Base-by-base conservation (phyloP, 352 stramenopile species). In the Phytophthora lateralis region DNA sequence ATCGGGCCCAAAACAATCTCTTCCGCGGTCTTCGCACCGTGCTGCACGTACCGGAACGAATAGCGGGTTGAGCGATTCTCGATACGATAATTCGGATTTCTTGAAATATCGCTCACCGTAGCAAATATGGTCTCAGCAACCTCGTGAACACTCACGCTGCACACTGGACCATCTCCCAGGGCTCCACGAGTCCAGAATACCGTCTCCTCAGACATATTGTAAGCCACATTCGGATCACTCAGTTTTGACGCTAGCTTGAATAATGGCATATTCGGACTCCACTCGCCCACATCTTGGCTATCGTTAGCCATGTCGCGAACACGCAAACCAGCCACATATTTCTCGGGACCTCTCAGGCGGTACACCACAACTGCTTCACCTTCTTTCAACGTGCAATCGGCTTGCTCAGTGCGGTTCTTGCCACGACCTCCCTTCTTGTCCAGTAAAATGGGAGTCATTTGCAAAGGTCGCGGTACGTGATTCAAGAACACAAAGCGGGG, bases 11-110 rank as follows among this genome's bases (percentile, higher is more conserved):
- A 56, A 32, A 89, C 57, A 29, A 93, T 66, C 21, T 93, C 82
- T 34, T 96, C 83, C 0, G 80, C 69, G 1, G 68, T 70, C 41
- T 87, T 85, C 7, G 80, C 61, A 26, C 68, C 73, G 29, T 81
- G 66, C 37, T 96, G 88, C 3, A 86, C 60, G 42, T 96, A 96
- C n/a, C 80, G 69, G 58, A 95, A 89, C 14, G 82, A 69, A 55
- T 85, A 64, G 9, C 69, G 75, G 10, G 78, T 90, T 34, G 84
- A 96, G 2, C 88, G 84, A 58, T 96, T 96, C 53, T 96, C 88
- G 45, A 96, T 93, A 12, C 88, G 88, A 48, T 94, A 93, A 15
- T 73, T 80, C 12, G 88, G 86, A 0, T 67, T 80, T 12, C 60
- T 44, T 6, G 86, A 93, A 50, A 89, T 80, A 53, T 96, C 88